A percentile compares a stretch with the other conserved stretches of the same genome.
Evolutionary conservation across 2,329 filamentous ascomycete genomes (phyloP).

Genomic region (Sphaerostilbella broomeana): DNA sequence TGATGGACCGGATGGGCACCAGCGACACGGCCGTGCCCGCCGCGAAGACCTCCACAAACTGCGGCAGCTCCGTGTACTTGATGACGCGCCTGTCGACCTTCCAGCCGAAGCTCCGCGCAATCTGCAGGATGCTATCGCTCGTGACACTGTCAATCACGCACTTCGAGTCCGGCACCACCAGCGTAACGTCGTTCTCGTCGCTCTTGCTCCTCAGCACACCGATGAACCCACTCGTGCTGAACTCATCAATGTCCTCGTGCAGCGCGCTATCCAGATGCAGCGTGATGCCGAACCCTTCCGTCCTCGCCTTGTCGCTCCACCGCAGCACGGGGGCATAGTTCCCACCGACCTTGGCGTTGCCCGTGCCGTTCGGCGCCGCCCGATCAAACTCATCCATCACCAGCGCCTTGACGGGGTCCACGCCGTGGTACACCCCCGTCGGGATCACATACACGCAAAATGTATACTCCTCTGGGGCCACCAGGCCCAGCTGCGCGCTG

Average conservation of each 20-base stretch:
- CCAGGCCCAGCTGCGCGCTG: constrained; percentile 78
- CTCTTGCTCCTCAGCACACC: constrained; percentile 55
- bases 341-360: constrained; percentile 87
- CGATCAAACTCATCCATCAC: constrained; percentile 93
- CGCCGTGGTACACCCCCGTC: constrained; percentile 89
- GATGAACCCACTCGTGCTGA: constrained; percentile 90
- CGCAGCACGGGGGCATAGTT: constrained; percentile 92
- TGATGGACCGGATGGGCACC: constrained; percentile 88
- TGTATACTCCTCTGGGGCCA: constrained; percentile 83
- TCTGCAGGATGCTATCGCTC: constrained; percentile 67
- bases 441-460: constrained; percentile 88
- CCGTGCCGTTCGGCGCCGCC: constrained; percentile 83
- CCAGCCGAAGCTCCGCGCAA: constrained; percentile 76
- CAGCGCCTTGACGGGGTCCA: constrained; percentile 76
- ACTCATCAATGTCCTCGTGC: constrained; percentile 86
- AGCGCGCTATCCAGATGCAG: constrained; percentile 84
- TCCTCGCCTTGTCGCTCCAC: constrained; percentile 75
- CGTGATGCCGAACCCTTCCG: constrained; percentile 85
- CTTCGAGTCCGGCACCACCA: constrained; percentile 81
- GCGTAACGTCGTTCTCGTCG: constrained; percentile 53
- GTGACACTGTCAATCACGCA: constrained; percentile 86
- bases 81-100: constrained; percentile 70
- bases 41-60: constrained; percentile 71
- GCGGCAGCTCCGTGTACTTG: constrained; percentile 51
- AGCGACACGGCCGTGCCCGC: constrained; percentile 87